Percentiles rank a stretch among this genome's conserved stretches.
Conservation (phyloP, 495 filamentous ascomycete genomes). For the Neurospora hispaniola region DNA sequence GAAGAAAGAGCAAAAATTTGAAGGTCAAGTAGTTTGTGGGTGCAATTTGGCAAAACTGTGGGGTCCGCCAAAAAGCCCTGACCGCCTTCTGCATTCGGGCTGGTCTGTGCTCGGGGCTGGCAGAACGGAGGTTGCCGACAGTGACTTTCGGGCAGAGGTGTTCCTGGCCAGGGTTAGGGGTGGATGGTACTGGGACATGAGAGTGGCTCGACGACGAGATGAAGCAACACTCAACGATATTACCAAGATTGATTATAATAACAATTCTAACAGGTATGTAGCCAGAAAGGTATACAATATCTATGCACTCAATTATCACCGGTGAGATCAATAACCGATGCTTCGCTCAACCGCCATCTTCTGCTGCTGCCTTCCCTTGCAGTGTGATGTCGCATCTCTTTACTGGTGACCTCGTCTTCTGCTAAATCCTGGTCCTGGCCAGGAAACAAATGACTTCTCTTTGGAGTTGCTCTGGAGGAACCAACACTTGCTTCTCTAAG, state of each 20-base stretch:
- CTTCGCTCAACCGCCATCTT: conserved; percentile 27
- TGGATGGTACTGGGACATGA: too few relatives aligned
- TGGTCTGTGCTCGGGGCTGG: not conserved
- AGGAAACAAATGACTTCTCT: not conserved
- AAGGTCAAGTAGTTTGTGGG: not conserved
- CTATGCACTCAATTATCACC: conserved; percentile 17
- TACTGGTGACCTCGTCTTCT: conserved; percentile 1
- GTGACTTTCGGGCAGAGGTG: not conserved
- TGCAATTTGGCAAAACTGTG: not conserved
- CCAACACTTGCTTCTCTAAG: not conserved
- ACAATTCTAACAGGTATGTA: not conserved
- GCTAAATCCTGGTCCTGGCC: conserved; percentile 12
- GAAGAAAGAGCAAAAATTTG: not conserved
- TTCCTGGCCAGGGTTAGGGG: not conserved
- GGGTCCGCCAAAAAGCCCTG: not conserved
- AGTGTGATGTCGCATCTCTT: not conserved
- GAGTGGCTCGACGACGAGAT: not conserved
- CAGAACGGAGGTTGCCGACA: not conserved
- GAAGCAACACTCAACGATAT: not conserved
- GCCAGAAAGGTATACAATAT: not conserved
- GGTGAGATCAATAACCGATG: conserved; percentile 31
- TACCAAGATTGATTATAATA: not conserved
- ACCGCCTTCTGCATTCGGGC: not conserved
- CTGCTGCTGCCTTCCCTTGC: not conserved
- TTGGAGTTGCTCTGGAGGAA: not conserved